Base-by-base conservation (phyloP, 768 basidiomycete genomes). In the Grammothele lineata region DNA sequence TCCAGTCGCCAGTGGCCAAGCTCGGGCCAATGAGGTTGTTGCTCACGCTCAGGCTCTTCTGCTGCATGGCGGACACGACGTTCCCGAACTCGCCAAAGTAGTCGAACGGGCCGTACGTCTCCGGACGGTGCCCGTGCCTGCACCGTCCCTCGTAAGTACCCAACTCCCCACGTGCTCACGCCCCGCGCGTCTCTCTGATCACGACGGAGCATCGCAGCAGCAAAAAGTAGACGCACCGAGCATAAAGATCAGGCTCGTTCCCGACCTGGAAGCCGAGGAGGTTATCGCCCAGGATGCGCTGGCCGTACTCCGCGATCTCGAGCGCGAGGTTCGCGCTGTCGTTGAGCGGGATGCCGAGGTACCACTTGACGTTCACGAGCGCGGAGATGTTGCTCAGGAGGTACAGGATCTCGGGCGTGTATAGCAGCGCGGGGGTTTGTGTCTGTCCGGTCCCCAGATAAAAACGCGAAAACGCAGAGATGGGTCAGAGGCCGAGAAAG, bases 211-310 rank as follows among this genome's bases (percentile, higher is more conserved):
- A 14, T 30, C 27, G 14, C 27, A 7, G 14, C 27, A 14, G 8
- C 7, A 30, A 14, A 7, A 7, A 14, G 27, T 22, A 14, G 19
- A 10, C 1, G 17, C 78, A 81, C 35, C 77, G 9, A 69, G 77
- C 63, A 45, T 66, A 75, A 48, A 73, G 61, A 60, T 76, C 73
- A 12, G 72, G 72, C 51, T 89, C 86, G 62, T 91, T 89, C 5
- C 73, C 76, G 10, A 75, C 59, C 49, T 75, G 75, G 27, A 76
- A 54, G 6, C 74, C 77, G n/a, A 72, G 51, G 21, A 79, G 60
- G 45, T 67, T 63, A 23, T 62, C 57, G 11, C 75, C 73, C 5
- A 79, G 60, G 27, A 75, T 69, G 24, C 59, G 38, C 48, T 77
- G 69, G 2, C 71, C 70, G 21, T 66, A 63, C 35, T 68, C 62